phyloP scores from a whole-genome alignment of 2,329 filamentous ascomycete genomes.

The Huntiella decipiens region DNA sequence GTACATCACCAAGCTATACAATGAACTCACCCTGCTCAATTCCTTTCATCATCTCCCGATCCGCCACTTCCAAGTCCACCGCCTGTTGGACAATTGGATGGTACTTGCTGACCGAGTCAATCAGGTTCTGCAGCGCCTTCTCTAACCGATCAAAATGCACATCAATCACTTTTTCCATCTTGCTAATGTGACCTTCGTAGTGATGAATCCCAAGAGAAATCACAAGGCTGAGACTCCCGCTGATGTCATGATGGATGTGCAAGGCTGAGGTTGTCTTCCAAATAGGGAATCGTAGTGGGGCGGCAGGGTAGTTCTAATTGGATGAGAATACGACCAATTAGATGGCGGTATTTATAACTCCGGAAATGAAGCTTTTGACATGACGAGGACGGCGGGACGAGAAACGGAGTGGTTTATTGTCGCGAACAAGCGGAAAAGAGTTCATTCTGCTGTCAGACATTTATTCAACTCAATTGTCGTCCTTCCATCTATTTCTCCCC shows the following conservation, averaged over 20 bases:
- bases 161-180: conserved; percentile 47
- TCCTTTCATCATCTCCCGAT: conserved; percentile 45
- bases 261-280: background rate
- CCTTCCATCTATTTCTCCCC: too few relatives aligned
- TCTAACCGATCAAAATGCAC: conserved; percentile 46
- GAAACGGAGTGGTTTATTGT: too few relatives aligned
- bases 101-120: conserved; percentile 67
- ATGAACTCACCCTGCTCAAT: conserved; percentile 38
- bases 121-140: conserved; percentile 45
- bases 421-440: too few relatives aligned
- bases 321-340: background rate
- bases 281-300: background rate
- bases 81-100: conserved; percentile 53
- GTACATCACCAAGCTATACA: background rate
- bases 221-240: background rate
- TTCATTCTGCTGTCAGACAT: too few relatives aligned
- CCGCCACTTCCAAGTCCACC: conserved; percentile 49
- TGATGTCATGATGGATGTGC: background rate
- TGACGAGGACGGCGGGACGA: too few relatives aligned
- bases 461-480: too few relatives aligned
- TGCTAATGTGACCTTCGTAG: conserved; percentile 32
- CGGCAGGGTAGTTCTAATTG: background rate
- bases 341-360: too few relatives aligned
- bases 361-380: too few relatives aligned
- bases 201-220: too few relatives aligned